A percentile compares a stretch with the other conserved stretches of the same genome.
Evolutionary conservation across 169 alveolate species (phyloP).

Genomic region (Babesia caballi): DNA sequence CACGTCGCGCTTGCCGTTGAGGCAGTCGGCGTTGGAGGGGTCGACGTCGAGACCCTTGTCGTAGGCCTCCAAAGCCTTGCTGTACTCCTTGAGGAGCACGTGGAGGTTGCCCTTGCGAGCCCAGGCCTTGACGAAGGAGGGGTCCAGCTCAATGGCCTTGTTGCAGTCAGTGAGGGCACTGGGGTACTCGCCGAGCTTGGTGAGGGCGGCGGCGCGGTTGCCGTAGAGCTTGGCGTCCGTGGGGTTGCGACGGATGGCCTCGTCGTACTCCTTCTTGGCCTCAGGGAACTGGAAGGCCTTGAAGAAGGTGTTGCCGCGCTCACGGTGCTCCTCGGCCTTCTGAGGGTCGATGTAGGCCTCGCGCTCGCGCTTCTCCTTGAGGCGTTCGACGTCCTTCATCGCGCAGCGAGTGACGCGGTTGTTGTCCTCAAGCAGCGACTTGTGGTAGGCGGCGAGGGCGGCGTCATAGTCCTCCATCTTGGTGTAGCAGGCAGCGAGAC

Average conservation of each 20-base stretch:
- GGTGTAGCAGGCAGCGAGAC: conserved; percentile 85
- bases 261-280: conserved; percentile 95
- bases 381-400: conserved; percentile 88
- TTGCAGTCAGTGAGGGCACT: conserved; percentile 91
- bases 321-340: conserved; percentile 91
- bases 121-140: conserved; percentile 93
- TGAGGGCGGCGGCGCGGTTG: conserved; percentile 95
- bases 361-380: conserved; percentile 87
- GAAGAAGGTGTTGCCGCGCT: conserved; percentile 88
- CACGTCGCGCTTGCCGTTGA: conserved; percentile 77
- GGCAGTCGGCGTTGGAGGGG: conserved; percentile 86
- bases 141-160: conserved; percentile 93
- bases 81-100: conserved; percentile 93
- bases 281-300: conserved; percentile 92
- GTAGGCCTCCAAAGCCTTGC: conserved; percentile 93
- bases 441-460: conserved; percentile 89
- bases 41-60: conserved; percentile 92
- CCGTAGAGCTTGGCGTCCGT: conserved; percentile 91
- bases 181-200: conserved; percentile 93
- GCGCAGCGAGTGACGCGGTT: conserved; percentile 89
- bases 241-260: conserved; percentile 96
- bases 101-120: conserved; percentile 94
- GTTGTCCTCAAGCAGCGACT: conserved; percentile 91
- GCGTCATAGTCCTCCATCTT: conserved; percentile 82
- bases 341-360: conserved; percentile 93